A percentile compares a stretch with the other conserved stretches of the same genome.
These are phyloP conservation scores for Globisporangium nunn DNA, from an alignment of 352 stramenopile genomes.

Conservation along the genomic window DNA sequence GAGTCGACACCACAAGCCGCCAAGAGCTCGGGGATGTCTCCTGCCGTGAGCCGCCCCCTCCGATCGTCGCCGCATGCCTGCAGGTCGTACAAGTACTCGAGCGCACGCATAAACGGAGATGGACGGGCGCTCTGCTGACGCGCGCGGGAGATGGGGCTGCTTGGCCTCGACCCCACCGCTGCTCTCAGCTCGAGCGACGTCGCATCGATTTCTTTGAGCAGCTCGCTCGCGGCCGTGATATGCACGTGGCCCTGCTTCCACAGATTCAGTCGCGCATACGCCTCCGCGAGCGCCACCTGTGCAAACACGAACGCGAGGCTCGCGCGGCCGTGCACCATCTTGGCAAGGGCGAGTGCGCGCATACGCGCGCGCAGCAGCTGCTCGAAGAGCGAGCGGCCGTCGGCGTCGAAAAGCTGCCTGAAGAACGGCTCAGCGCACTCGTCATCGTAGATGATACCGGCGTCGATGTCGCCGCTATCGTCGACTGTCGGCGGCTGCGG, in stretches of 20 bases:
- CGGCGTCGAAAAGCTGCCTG: conserved; percentile 52
- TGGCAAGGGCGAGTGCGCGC: conserved; percentile 44
- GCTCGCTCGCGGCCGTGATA: conserved; percentile 20
- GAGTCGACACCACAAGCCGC: neutral
- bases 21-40: conserved; percentile 3
- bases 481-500: neutral
- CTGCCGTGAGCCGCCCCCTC: conserved; percentile 5
- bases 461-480: conserved; percentile 1
- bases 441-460: conserved; percentile 12
- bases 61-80: conserved; percentile 6
- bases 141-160: neutral
- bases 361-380: conserved; percentile 50
- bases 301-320: conserved; percentile 33
- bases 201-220: conserved; percentile 29
- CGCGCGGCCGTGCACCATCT: conserved; percentile 32
- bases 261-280: conserved; percentile 47
- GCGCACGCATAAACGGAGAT: conserved; percentile 1
- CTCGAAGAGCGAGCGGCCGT: conserved; percentile 47
- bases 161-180: neutral
- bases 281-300: conserved; percentile 47
- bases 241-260: conserved; percentile 68
- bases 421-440: conserved; percentile 47
- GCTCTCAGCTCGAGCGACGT: neutral
- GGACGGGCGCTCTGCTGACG: neutral
- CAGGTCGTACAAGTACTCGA: conserved; percentile 19